Evolutionary conservation across 208 protist genomes (phyloP), one percentile per base, ranked within the genome.

Genomic region (Leishmania mexicana): DNA sequence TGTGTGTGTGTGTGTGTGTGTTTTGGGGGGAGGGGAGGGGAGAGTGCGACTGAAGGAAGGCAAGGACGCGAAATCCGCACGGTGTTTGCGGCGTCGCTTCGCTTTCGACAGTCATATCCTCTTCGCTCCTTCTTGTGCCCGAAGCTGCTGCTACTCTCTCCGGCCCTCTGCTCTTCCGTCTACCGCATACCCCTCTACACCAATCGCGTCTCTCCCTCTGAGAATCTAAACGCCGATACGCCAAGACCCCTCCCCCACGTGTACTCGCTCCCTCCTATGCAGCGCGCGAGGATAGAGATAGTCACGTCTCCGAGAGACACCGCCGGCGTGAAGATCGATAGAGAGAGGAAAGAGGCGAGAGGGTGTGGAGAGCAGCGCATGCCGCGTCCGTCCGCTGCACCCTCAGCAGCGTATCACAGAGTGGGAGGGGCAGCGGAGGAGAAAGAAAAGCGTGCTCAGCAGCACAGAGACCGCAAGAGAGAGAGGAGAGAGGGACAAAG

Each of bases 281-380:
- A 47, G 40, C 40, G 65, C 21, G 65, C 38, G n/a, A 24, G n/a
- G 62, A 72, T 1, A 83, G 60, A 73, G 45, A 42, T n/a, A 15
- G 40, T 13, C 72, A 58, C 54, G 47, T 24, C 77, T 70, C 65
- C 73, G n/a, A 82, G 45, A 81, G 51, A 38, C 15, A 28, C 65
- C 42, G 47, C 60, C 21, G 71, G 31, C 38, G 54, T 24, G 35
- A 68, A 84, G 72, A 17, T 58, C 21, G 35, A 78, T 13, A 74
- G 47, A 58, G 24, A 76, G 73, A 54, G 53, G 13, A 64, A 65
- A 64, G 17, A 58, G 6, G 68, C 58, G 49, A 28, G 78, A 57
- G 19, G 5, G 31, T 6, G 35, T 40, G 21, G 40, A 13, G 64
- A 28, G 7, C 15, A 64, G 54, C 35, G 13, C 47, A 10, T 58